Base-by-base conservation (phyloP, 208 protist genomes). In the Acanthamoeba divionensis region DNA sequence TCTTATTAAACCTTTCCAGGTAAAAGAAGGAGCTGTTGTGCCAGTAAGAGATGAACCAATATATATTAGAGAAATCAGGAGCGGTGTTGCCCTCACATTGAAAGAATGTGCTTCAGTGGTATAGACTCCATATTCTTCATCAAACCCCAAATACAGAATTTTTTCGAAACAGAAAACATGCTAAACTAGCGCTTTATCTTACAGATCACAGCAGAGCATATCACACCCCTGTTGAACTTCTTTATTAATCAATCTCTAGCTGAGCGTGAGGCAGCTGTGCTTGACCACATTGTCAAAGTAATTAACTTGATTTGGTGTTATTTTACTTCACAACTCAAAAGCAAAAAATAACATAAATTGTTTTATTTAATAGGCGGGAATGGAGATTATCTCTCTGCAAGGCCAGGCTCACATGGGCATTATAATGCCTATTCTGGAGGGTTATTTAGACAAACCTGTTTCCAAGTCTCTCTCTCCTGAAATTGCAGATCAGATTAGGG, bases 401-500 rank as follows among this genome's bases (percentile, higher is more conserved):
- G 77, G 77, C 9, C 26, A 67, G 77, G 26, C 48, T 18, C 55
- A 86, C 77, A 62, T 86, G 77, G 48, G 54, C 18, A 29, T 65
- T 26, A 38, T 86, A 10, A 48, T 86, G 8, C 77, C 77, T 8
- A 65, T 67, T 21, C n/a, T 86, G 47, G 77, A 86, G 45, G 52
- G 31, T 38, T 86, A 86, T 41, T 47, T 86, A 10, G 77, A 86
- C 77, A 7, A 38, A 7, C 77, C 77, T 21, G 77, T 38, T 41
- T 26, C 55, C 21, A 36, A n/a, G 52, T 38, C 62, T n/a, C 55
- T 66, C 41, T 24, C 26, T 36, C 47, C 62, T n/a, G 29, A 47
- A 24, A 71, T 88, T 18, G 48, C 45, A 45, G 86, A 90, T 87
- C 55, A 77, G 79, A 75, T 94, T 21, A 77, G 91, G 54, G 93